Evolutionary conservation across 2,329 filamentous ascomycete species (phyloP), one percentile per base, ranked within the genome.

Genomic region (Penicillium sp.): DNA sequence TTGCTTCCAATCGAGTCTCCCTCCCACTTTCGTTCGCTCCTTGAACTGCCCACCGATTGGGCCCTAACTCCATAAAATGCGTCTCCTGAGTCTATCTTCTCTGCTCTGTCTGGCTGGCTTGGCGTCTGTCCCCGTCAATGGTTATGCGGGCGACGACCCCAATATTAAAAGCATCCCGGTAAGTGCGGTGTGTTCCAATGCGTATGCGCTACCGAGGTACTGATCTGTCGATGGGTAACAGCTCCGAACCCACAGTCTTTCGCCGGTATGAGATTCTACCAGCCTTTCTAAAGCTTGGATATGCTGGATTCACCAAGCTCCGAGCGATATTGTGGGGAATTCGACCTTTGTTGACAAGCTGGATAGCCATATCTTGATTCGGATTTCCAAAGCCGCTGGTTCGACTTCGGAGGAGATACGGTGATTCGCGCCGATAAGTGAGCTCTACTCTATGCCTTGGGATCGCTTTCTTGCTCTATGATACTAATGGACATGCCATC

Each of bases 321-420:
- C 34, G 34, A 43, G 28, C 41, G 55, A 51, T 53, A 52, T 34
- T 37, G 54, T 49, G 41, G 52, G 47, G 60, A 57, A 31, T 56
- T 53, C 22, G 50, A 48, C 58, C 57, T 55, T 66, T 66, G 43
- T 65, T 63, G 53, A 67, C 65, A 57, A 41, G 37, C 55, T 54
- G 59, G 31, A 66, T 73, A 97, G 90, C 95, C 95, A 63, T 99
- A 97, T 79, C 87, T 99, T 70, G 95, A 99, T 80, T 95, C 92
- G 62, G 95, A 98, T 78, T 93, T 98, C 89, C 90, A 96, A 81
- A 96, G 91, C 81, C 89, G 95, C 75, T 99, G 95, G 94, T 99
- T 94, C 80, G 95, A 99, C 81, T 99, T 96, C 85, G 95, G 95
- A 75, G 95, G 94, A 74, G 92, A 96, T 80, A 92, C 94, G 42